A percentile compares a stretch with the other conserved stretches of the same genome.
Conservation (phyloP, 495 filamentous ascomycete species). For the Venustampulla echinocandica region DNA sequence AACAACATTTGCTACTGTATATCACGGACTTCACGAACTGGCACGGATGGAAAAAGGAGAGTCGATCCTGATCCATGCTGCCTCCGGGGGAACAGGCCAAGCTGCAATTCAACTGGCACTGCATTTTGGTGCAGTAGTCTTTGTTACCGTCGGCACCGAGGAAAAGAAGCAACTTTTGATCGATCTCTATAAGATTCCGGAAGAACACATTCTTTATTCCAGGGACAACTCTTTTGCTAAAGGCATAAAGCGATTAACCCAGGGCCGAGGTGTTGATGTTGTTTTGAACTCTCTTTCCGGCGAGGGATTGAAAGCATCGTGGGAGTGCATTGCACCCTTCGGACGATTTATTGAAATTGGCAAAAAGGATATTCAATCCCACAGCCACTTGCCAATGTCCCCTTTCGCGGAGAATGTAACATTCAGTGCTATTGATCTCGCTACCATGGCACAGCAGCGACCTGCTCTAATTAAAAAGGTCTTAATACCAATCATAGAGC, state of each 20-base stretch:
- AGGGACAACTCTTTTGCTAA: conserved; percentile 35
- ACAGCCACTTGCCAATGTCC: conserved; percentile 25
- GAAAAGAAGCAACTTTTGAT: conserved; percentile 45
- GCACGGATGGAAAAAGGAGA: conserved; percentile 40
- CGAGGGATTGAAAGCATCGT: conserved; percentile 35
- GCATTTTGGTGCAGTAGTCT: conserved; percentile 55
- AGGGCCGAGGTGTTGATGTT: conserved; percentile 52
- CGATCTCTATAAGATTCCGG: conserved; percentile 40
- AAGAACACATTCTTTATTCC: conserved; percentile 46
- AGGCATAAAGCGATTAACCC: conserved; percentile 39
- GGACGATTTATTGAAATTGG: conserved; percentile 53
- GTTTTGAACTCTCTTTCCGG: conserved; percentile 51
- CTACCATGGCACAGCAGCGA: not conserved
- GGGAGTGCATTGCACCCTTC: conserved; percentile 36
- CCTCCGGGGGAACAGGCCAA: conserved; percentile 51
- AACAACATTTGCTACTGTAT: conserved; percentile 46
- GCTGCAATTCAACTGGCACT: conserved; percentile 49
- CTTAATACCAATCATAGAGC: conserved; percentile 13
- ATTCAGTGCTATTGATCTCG: conserved; percentile 7
- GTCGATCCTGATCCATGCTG: conserved; percentile 52
- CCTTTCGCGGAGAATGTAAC: conserved; percentile 26
- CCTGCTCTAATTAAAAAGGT: not conserved
- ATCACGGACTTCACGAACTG: conserved; percentile 41
- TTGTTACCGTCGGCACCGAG: conserved; percentile 42
- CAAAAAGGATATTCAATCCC: conserved; percentile 36